These are phyloP conservation scores for Neoboletus magnificus DNA, from an alignment of 768 basidiomycete species.

Conservation along the genomic window DNA sequence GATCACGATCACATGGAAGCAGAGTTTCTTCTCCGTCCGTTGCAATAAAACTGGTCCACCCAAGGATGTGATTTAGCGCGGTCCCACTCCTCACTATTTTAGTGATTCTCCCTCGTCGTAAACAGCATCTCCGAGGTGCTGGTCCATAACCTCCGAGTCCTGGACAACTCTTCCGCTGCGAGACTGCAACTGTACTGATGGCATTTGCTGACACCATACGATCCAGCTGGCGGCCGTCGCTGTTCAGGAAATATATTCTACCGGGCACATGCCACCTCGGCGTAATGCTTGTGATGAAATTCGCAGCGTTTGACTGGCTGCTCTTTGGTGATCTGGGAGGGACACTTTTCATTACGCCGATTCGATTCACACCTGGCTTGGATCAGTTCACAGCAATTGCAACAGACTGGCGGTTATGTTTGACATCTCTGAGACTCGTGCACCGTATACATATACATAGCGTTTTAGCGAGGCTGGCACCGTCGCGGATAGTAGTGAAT, in stretches of 20 bases:
- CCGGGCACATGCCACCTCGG: background rate
- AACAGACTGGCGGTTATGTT: background rate
- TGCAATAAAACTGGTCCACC: background rate
- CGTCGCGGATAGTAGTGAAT: background rate
- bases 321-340: background rate
- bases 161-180: background rate
- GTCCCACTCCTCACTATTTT: background rate
- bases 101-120: background rate
- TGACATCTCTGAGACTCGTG: background rate
- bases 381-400: background rate
- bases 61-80: background rate
- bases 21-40: too few species aligned
- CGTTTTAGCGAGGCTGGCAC: background rate
- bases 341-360: background rate
- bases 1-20: background rate
- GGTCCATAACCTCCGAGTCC: background rate
- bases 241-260: background rate
- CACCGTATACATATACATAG: background rate
- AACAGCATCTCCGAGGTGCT: background rate
- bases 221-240: background rate
- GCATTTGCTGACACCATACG: background rate
- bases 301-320: background rate
- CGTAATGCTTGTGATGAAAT: background rate
- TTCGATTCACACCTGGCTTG: background rate
- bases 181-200: background rate